These are phyloP conservation scores for Begonia loranthoides DNA, from an alignment of 306 rosid genomes.

Conservation along the genomic window DNA sequence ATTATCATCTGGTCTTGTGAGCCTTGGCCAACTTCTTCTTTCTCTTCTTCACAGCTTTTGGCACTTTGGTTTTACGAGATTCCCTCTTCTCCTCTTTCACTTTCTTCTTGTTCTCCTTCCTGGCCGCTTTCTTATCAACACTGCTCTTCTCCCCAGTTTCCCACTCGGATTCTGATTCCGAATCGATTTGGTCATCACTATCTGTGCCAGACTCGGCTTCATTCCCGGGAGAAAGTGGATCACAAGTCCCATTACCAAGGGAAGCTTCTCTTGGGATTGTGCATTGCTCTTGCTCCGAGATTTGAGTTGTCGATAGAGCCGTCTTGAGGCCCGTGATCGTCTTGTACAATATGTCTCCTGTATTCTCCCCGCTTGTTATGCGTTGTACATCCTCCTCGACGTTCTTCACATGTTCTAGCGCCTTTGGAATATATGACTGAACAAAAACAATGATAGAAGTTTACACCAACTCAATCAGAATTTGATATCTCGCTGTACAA, in stretches of 20 bases:
- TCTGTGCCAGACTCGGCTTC: slow-evolving; percentile 20
- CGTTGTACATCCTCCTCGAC: slow-evolving; percentile 61
- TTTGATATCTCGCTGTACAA: not conserved
- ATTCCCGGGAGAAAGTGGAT: slow-evolving; percentile 10
- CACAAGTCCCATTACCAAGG: not conserved
- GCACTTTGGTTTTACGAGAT: slow-evolving; percentile 59
- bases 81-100: slow-evolving; percentile 89
- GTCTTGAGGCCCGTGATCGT: slow-evolving; percentile 73
- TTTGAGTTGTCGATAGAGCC: slow-evolving; percentile 28
- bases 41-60: slow-evolving; percentile 71
- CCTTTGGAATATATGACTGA: slow-evolving; percentile 74
- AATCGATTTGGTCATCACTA: slow-evolving; percentile 18
- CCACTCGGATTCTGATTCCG: slow-evolving; percentile 1
- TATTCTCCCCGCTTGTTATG: slow-evolving; percentile 60
- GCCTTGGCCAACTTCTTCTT: slow-evolving; percentile 69
- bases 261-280: slow-evolving; percentile 10
- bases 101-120: slow-evolving; percentile 75
- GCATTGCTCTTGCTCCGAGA: slow-evolving; percentile 10
- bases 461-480: not conserved
- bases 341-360: slow-evolving; percentile 48
- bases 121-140: slow-evolving; percentile 62
- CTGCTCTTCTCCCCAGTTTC: slow-evolving; percentile 28
- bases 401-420: slow-evolving; percentile 54
- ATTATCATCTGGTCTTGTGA: slow-evolving; percentile 31
- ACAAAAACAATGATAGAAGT: slow-evolving; percentile 5